Evolutionary conservation across 2,329 filamentous ascomycete genomes (phyloP).

Genomic region (Nothophaeocryptopus gaeumannii): DNA sequence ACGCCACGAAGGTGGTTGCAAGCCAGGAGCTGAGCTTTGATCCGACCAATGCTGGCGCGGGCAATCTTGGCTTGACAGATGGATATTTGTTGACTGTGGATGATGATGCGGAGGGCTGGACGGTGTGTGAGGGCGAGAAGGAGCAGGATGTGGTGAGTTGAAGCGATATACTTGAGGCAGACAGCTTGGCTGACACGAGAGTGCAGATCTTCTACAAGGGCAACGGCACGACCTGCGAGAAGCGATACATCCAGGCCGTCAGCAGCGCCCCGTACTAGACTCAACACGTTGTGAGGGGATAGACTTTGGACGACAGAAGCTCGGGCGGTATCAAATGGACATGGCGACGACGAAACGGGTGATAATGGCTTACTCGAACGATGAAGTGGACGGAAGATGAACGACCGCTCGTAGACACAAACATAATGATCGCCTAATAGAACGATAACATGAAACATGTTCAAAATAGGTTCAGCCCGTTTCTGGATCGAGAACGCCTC

Average conservation of each 20-base stretch:
- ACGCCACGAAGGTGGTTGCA: conserved; percentile 30
- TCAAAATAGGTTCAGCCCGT: too few relatives aligned
- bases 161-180: not conserved
- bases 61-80: conserved; percentile 36
- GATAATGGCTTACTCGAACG: too few relatives aligned
- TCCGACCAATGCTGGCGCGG: conserved; percentile 29
- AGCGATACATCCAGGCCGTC: conserved; percentile 42
- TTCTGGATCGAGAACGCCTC: too few relatives aligned
- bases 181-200: not conserved
- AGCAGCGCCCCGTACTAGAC: conserved; percentile 37
- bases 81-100: conserved; percentile 40
- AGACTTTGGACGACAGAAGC: not conserved
- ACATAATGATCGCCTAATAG: too few relatives aligned
- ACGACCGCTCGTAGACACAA: too few relatives aligned
- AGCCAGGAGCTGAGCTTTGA: conserved; percentile 36
- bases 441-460: too few relatives aligned
- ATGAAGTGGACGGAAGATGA: too few relatives aligned
- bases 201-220: conserved; percentile 39
- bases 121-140: conserved; percentile 36
- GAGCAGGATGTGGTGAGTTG: conserved; percentile 35
- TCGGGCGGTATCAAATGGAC: too few relatives aligned
- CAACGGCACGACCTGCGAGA: conserved; percentile 33
- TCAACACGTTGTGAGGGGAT: too few relatives aligned
- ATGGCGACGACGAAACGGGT: too few relatives aligned
- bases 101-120: conserved; percentile 39